phyloP scores from a whole-genome alignment of 495 filamentous ascomycete species.

The Paragyromitra xinjiangensis region DNA sequence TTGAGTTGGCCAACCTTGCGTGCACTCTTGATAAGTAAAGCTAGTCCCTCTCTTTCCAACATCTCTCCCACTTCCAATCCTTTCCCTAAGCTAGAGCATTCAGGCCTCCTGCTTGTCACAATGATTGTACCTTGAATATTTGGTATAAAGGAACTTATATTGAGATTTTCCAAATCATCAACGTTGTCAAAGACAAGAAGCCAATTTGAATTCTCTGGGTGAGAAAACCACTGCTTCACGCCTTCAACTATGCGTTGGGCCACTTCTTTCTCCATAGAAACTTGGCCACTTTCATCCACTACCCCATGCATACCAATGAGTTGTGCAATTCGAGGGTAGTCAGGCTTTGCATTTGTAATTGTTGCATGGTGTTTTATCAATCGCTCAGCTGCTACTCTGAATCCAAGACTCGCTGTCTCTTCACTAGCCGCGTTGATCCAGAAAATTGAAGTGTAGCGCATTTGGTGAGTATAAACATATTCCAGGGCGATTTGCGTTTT shows the following conservation, averaged over 20 bases:
- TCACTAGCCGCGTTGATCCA: slow-evolving; percentile 13
- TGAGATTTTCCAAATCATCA: slow-evolving; percentile 18
- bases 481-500: slow-evolving; percentile 60
- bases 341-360: background rate
- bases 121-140: slow-evolving; percentile 19
- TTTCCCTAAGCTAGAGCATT: background rate
- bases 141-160: slow-evolving; percentile 14
- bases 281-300: background rate
- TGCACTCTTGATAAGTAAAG: background rate
- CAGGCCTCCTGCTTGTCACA: slow-evolving; percentile 29
- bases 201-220: slow-evolving; percentile 5
- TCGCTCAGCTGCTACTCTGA: background rate
- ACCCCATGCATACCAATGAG: slow-evolving; percentile 8
- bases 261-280: background rate
- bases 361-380: slow-evolving; percentile 12
- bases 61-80: slow-evolving; percentile 16
- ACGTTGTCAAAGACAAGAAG: slow-evolving; percentile 27
- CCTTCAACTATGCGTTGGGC: background rate
- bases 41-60: slow-evolving; percentile 7
- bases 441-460: slow-evolving; percentile 13
- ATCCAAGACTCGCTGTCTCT: background rate
- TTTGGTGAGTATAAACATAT: slow-evolving; percentile 50
- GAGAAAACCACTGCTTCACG: slow-evolving; percentile 21
- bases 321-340: slow-evolving; percentile 13
- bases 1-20: background rate